A percentile compares a stretch with the other conserved stretches of the same genome.
Conservation (phyloP, 306 rosid genomes). For the Acacia melanoxylon region DNA sequence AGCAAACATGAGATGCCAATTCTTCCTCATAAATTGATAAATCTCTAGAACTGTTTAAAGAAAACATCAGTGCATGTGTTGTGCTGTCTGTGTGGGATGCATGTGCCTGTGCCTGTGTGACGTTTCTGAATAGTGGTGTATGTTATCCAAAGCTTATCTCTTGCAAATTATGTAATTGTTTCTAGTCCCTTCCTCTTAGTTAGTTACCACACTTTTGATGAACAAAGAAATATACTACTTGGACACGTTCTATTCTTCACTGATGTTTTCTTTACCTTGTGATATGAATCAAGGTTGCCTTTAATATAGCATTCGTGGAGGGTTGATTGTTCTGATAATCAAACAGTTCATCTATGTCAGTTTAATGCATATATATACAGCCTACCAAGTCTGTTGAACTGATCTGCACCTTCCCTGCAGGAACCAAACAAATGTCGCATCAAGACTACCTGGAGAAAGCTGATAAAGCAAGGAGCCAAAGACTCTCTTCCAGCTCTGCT, state of each 20-base stretch:
- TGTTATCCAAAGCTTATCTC: neutral
- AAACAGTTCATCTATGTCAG: neutral
- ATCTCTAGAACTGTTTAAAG: neutral
- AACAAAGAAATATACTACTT: neutral
- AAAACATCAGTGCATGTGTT: neutral
- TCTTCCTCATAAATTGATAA: neutral
- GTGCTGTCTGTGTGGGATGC: neutral
- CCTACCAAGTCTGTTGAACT: neutral
- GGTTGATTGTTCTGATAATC: neutral
- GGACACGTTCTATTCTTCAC: neutral
- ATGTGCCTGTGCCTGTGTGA: neutral
- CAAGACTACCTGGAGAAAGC: slow-evolving; percentile 94
- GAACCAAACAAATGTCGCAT: slow-evolving; percentile 83
- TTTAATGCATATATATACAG: no score
- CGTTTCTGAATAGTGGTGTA: neutral
- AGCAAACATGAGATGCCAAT: neutral
- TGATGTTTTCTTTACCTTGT: neutral
- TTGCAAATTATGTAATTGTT: neutral
- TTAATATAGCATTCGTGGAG: neutral
- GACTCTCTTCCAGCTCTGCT: slow-evolving; percentile 77
- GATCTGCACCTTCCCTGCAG: slow-evolving; percentile 43
- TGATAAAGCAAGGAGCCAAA: slow-evolving; percentile 91
- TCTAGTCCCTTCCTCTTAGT: neutral
- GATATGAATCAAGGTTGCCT: neutral
- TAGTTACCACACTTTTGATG: neutral